These are phyloP conservation scores for Fusarium clavum DNA, from an alignment of 2,329 filamentous ascomycete genomes.

Conservation along the genomic window DNA sequence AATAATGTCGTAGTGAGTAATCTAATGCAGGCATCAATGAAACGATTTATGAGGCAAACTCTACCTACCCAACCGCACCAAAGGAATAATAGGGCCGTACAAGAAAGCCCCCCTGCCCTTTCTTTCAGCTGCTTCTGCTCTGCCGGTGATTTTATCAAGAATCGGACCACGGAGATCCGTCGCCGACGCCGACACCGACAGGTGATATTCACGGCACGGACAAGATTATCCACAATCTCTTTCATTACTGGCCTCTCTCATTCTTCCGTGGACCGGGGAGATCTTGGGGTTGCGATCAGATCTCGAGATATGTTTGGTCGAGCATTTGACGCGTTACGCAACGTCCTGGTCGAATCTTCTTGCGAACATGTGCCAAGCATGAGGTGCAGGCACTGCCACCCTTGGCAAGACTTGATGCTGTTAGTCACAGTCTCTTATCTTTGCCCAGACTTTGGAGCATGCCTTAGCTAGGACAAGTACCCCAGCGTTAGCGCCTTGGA, in stretches of 20 bases:
- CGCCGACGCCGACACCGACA: constrained; percentile 2
- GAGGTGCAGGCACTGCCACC: constrained; percentile 45
- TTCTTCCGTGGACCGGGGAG: constrained; percentile 23
- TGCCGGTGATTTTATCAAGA: neutral
- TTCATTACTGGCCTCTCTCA: constrained; percentile 10
- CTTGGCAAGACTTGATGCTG: constrained; percentile 33
- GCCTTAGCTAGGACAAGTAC: constrained; percentile 43
- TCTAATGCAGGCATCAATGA: constrained; percentile 10
- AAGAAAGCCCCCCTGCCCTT: constrained; percentile 13
- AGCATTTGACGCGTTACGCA: constrained; percentile 27
- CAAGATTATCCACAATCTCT: neutral
- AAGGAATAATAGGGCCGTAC: constrained; percentile 20
- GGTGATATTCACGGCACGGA: constrained; percentile 10
- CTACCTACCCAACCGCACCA: constrained; percentile 3
- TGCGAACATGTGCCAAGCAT: constrained; percentile 34
- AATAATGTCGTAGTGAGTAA: constrained; percentile 8
- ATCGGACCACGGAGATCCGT: constrained; percentile 20
- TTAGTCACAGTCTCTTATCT: constrained; percentile 40
- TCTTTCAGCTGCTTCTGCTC: neutral
- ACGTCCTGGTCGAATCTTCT: constrained; percentile 14
- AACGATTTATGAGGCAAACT: constrained; percentile 17
- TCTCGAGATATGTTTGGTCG: constrained; percentile 36
- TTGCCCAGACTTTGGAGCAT: constrained; percentile 25
- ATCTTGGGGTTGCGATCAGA: constrained; percentile 42
- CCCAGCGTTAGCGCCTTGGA: constrained; percentile 22